A percentile compares a stretch with the other conserved stretches of the same genome.
Evolutionary conservation across 1,139 yeast genomes (phyloP).

Genomic region (Candida tetrigidarum): DNA sequence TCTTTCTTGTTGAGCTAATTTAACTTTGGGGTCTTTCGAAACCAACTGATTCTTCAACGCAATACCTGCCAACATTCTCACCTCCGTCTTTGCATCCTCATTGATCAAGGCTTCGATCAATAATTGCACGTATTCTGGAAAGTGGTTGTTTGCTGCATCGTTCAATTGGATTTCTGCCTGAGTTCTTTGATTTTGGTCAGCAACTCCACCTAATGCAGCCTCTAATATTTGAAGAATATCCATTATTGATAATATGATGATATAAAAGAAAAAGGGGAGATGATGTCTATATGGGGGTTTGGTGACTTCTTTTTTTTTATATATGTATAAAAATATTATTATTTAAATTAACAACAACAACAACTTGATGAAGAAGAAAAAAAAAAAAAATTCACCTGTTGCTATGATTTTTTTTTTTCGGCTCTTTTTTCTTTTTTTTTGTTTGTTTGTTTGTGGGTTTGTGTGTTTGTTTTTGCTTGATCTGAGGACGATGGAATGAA

Average conservation of each 20-base stretch:
- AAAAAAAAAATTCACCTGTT: conserved; percentile 6
- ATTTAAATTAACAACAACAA: background rate
- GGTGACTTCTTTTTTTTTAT: background rate
- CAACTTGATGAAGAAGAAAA: background rate
- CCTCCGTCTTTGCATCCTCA: conserved; percentile 71
- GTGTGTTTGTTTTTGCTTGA: background rate
- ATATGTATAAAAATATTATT: background rate
- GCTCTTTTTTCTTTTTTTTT: conserved; percentile 4
- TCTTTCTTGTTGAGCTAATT: conserved; percentile 56
- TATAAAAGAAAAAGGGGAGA: too few relatives aligned
- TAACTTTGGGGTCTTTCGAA: conserved; percentile 66
- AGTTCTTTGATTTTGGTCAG: conserved; percentile 69
- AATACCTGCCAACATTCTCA: conserved; percentile 90
- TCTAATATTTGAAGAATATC: conserved; percentile 78
- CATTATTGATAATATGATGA: conserved; percentile 43
- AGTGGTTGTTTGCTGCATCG: conserved; percentile 75
- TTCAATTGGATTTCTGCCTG: conserved; percentile 82
- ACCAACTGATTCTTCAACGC: conserved; percentile 86
- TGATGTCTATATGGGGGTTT: background rate
- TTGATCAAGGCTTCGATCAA: conserved; percentile 76
- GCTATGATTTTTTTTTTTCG: conserved; percentile 5
- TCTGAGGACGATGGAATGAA: background rate
- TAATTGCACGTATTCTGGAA: conserved; percentile 69
- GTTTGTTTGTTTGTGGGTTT: too few relatives aligned
- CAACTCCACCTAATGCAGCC: conserved; percentile 66